These are phyloP conservation scores for Penicillium angulare DNA, from an alignment of 495 filamentous ascomycete genomes.

Conservation along the genomic window DNA sequence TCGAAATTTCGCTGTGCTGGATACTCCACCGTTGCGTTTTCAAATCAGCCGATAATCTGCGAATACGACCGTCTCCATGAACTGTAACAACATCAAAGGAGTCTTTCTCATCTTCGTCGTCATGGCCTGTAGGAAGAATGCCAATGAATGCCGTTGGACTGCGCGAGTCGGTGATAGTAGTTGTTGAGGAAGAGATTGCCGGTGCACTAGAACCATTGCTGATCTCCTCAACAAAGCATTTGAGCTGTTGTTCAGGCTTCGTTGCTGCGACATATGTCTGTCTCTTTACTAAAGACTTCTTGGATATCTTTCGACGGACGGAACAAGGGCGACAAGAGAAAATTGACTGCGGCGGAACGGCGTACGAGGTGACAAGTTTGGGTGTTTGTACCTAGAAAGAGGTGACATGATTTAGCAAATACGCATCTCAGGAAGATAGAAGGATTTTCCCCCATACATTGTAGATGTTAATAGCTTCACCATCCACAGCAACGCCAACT, in stretches of 20 bases:
- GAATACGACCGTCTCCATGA: conserved; percentile 44
- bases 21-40: conserved; percentile 43
- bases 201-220: conserved; percentile 35
- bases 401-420: too few relatives aligned
- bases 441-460: too few relatives aligned
- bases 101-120: conserved; percentile 22
- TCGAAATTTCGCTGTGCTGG: conserved; percentile 38
- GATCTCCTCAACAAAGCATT: conserved; percentile 53
- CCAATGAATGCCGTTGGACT: conserved; percentile 45
- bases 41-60: conserved; percentile 40
- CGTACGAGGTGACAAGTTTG: conserved; percentile 80
- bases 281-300: conserved; percentile 55
- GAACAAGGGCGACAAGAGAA: conserved; percentile 79
- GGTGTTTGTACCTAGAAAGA: conserved; percentile 67
- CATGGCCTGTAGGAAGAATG: conserved; percentile 29
- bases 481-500: conserved; percentile 81
- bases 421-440: too few relatives aligned
- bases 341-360: conserved; percentile 74
- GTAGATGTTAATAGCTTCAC: conserved; percentile 89
- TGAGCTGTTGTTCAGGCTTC: conserved; percentile 47
- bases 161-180: conserved; percentile 39
- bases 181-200: conserved; percentile 39
- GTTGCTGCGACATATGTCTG: conserved; percentile 64
- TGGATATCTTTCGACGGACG: conserved; percentile 57
- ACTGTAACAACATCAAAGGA: conserved; percentile 46